phyloP scores from a whole-genome alignment of 78 protist species.

The Bigelowiella natans region DNA sequence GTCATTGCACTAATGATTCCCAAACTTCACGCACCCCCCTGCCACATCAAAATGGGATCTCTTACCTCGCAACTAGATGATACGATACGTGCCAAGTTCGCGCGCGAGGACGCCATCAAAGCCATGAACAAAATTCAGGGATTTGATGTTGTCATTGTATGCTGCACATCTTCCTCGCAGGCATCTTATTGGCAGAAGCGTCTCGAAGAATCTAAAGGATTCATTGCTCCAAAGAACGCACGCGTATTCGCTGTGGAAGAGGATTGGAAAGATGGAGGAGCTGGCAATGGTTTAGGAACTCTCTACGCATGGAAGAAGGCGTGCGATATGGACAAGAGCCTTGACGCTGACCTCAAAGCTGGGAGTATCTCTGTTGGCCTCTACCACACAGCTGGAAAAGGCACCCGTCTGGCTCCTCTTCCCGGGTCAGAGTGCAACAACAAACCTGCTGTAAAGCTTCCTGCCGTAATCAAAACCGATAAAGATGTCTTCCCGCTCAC shows the following conservation, averaged over 20 bases:
- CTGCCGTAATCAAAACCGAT: background rate
- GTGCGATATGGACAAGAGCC: background rate
- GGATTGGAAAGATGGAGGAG: slow-evolving; percentile 28
- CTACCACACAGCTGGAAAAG: slow-evolving; percentile 2
- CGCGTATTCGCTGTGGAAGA: background rate
- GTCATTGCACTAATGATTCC: too few relatives aligned
- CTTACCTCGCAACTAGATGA: too few relatives aligned
- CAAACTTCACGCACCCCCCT: too few relatives aligned
- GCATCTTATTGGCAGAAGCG: background rate
- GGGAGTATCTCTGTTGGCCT: background rate
- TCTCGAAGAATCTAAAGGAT: background rate
- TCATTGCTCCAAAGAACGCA: background rate
- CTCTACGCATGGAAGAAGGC: slow-evolving; percentile 26
- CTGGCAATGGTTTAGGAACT: slow-evolving; percentile 51
- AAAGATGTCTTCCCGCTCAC: slow-evolving; percentile 7
- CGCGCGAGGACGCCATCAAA: too few relatives aligned
- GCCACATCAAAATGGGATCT: too few relatives aligned
- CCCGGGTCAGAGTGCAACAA: slow-evolving; percentile 50
- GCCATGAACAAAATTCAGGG: background rate
- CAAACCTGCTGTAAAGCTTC: slow-evolving; percentile 49
- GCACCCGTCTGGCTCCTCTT: slow-evolving; percentile 48
- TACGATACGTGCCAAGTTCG: too few relatives aligned
- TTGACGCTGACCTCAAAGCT: background rate
- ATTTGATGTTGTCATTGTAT: background rate
- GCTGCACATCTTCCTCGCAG: background rate